Evolutionary conservation across 2,329 filamentous ascomycete genomes (phyloP).

Genomic region (Bretziella fagacearum): DNA sequence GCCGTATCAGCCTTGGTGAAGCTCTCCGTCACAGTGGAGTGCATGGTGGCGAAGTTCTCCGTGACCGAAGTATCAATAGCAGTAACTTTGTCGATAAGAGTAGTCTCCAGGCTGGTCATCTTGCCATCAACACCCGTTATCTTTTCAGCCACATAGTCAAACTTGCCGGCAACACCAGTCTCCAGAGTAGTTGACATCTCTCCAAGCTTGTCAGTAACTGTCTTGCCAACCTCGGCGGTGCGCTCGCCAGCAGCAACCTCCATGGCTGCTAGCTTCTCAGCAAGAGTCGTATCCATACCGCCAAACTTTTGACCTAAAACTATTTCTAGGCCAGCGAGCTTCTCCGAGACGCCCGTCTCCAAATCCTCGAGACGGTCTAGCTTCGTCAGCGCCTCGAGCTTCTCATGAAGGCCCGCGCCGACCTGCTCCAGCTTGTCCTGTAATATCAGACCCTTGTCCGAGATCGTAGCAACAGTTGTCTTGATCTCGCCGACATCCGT

Average conservation of each 20-base stretch:
- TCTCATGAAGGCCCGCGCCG: conserved; percentile 5
- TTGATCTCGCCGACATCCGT: conserved; percentile 10
- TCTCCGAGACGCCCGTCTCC: conserved; percentile 9
- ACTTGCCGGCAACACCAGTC: conserved; percentile 5
- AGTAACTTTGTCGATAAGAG: conserved; percentile 9
- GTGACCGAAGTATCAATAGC: conserved; percentile 12
- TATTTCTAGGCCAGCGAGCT: conserved; percentile 10
- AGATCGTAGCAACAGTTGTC: conserved; percentile 6
- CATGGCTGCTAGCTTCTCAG: conserved; percentile 7
- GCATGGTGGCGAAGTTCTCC: conserved; percentile 13
- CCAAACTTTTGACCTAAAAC: conserved; percentile 10
- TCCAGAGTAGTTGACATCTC: conserved; percentile 8
- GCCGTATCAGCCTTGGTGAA: conserved; percentile 11
- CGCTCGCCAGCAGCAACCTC: conserved; percentile 3
- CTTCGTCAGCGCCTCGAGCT: conserved; percentile 11
- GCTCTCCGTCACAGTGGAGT: conserved; percentile 11
- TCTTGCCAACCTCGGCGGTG: conserved; percentile 8
- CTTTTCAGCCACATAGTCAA: conserved; percentile 7
- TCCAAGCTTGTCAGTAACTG: conserved; percentile 6
- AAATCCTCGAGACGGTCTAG: conserved; percentile 7
- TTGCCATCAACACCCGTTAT: conserved; percentile 10
- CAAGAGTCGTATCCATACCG: conserved; percentile 7
- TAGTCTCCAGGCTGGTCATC: conserved; percentile 10
- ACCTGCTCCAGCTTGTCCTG: conserved; percentile 13
- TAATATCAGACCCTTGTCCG: conserved; percentile 12